Conservation (phyloP, 192 early-diverging fungal species). For the Chytriomyces confervae region DNA sequence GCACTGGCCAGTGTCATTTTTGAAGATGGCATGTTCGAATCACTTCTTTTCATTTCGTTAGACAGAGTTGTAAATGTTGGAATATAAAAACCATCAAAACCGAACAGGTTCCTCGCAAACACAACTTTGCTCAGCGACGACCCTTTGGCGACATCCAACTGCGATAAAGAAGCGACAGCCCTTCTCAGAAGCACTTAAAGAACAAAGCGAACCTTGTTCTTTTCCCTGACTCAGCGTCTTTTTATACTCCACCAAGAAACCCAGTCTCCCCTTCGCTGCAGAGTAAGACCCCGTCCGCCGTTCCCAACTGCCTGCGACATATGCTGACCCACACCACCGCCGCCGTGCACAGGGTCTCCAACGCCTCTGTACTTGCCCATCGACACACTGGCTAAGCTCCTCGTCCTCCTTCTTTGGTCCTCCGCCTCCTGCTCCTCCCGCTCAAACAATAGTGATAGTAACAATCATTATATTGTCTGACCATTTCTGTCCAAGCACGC, state of each 20-base stretch:
- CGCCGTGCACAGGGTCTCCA: not conserved
- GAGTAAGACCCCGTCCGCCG: not conserved
- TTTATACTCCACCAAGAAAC: not conserved
- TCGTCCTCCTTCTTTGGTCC: slow-evolving; percentile 45
- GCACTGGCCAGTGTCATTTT: too few species aligned
- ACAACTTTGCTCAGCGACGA: too few species aligned
- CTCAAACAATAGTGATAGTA: slow-evolving; percentile 31
- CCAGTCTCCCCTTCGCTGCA: not conserved
- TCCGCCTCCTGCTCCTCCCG: slow-evolving; percentile 41
- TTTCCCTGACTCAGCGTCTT: not conserved
- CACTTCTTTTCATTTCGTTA: too few species aligned
- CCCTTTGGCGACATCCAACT: too few species aligned
- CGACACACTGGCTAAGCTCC: slow-evolving; percentile 42
- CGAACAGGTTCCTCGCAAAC: too few species aligned
- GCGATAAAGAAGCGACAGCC: too few species aligned
- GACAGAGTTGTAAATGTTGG: too few species aligned
- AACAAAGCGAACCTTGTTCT: not conserved
- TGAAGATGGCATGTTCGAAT: too few species aligned
- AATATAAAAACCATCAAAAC: too few species aligned
- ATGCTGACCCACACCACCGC: not conserved
- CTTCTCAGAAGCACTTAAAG: too few species aligned
- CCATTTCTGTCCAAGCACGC: not conserved
- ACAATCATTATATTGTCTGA: slow-evolving; percentile 13
- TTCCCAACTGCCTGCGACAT: not conserved
- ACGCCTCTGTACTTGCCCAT: slow-evolving; percentile 3